Base-by-base conservation (phyloP, 768 basidiomycete species). In the Russula olivacea region DNA sequence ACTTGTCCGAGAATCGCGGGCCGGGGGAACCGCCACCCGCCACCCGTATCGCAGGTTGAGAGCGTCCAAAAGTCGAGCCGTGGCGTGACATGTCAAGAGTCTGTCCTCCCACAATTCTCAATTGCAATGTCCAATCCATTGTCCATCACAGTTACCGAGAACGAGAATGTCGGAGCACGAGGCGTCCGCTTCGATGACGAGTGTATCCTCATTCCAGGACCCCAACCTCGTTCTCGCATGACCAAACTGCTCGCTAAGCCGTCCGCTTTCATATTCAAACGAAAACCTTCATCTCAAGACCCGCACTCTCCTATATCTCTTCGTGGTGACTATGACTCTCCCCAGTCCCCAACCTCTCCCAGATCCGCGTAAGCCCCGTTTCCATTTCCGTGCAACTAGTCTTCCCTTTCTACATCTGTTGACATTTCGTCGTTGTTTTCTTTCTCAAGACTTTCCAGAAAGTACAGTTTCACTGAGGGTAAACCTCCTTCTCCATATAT, bases 151-250 rank as follows among this genome's bases (percentile, higher is more conserved):
- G 15, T 43, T 1, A 38, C 49, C 36, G 38, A 23, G 28, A 2
- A 4, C 28, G 28, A 28, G 28, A 28, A 54, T 38, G n/a, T 40
- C 34, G 59, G 59, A 40, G 65, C 68, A 0, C 70, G 74, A 61
- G 70, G 69, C 25, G 89, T 91, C 4, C 81, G 89, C 60, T 91
- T 91, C 74, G 83, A 91, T 76, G 76, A 78, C 58, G 80, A 86
- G 69, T 91, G 89, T 63, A 76, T 88, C 4, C 80, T 91, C 68
- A 91, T 91, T 60, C 89, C 89, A n/a, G 82, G 87, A 56, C 71
- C 69, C 17, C 68, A 69, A 1, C 71, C 72, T 17, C 74, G 75
- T 55, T 74, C 76, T 4, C 81, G 77, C 58, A 73, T 79, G 30
- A 78, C 83, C 28, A 76, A 79, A 49, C 74, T 88, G 52, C 71